These are phyloP conservation scores for Exophiala calicioides DNA, from an alignment of 2,329 filamentous ascomycete species.

Conservation along the genomic window DNA sequence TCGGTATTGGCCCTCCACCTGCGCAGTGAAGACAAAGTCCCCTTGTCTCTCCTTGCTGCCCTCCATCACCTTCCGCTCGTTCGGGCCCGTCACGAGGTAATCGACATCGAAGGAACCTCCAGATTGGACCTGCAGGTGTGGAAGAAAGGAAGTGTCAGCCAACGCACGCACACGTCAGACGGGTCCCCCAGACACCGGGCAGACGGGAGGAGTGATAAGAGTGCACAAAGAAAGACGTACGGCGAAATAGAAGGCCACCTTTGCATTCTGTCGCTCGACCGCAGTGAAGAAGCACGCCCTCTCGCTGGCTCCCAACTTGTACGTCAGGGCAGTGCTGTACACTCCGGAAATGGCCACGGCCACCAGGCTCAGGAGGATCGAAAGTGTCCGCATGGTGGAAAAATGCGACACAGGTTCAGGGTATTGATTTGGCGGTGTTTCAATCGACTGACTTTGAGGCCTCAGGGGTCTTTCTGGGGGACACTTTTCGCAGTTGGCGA, in stretches of 20 bases:
- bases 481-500: neutral
- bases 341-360: constrained; percentile 70
- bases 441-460: neutral
- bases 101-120: constrained; percentile 97
- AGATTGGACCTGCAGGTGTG: constrained; percentile 75
- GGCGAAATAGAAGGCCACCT: constrained; percentile 98
- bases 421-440: neutral
- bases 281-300: constrained; percentile 91
- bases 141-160: neutral
- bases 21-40: constrained; percentile 96
- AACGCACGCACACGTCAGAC: too few species aligned
- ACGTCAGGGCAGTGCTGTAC: constrained; percentile 88
- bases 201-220: too few species aligned
- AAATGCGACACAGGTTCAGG: neutral
- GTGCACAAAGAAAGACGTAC: constrained; percentile 66
- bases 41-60: constrained; percentile 92
- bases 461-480: neutral
- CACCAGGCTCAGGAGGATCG: constrained; percentile 66
- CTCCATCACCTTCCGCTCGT: constrained; percentile 76
- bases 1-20: constrained; percentile 81
- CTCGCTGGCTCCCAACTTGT: constrained; percentile 86
- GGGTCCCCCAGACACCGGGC: too few species aligned
- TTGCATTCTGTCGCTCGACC: constrained; percentile 75
- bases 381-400: constrained; percentile 62
- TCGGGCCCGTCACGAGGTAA: constrained; percentile 82